A percentile compares a stretch with the other conserved stretches of the same genome.
These are phyloP conservation scores for Rhizopus delemar DNA, from an alignment of 371 early-diverging fungal genomes.

Conservation along the genomic window DNA sequence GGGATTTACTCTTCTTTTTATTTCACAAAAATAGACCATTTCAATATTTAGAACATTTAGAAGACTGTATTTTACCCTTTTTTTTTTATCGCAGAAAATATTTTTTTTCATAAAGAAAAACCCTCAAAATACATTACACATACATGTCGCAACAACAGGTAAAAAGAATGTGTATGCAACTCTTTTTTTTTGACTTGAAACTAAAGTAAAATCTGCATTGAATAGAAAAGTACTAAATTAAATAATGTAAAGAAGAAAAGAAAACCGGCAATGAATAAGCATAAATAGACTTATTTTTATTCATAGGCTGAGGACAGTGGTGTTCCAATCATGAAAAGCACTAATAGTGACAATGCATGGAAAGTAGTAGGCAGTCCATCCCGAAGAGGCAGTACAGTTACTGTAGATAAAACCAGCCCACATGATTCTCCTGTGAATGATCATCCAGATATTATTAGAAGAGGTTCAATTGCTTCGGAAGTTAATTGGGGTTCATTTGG, in stretches of 20 bases:
- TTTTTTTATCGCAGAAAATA: too few species aligned
- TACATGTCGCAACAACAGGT: too few species aligned
- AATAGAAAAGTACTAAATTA: too few species aligned
- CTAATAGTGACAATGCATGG: slow-evolving; percentile 32
- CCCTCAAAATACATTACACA: too few species aligned
- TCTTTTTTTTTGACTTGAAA: too few species aligned
- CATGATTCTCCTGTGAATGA: slow-evolving; percentile 21
- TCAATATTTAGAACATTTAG: too few species aligned
- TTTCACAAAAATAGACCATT: too few species aligned
- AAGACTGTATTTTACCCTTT: too few species aligned
- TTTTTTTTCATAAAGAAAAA: too few species aligned
- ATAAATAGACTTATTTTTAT: background rate
- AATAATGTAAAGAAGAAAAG: background rate
- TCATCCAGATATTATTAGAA: slow-evolving; percentile 10
- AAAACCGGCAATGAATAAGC: background rate
- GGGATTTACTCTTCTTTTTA: too few species aligned
- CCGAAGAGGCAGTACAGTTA: slow-evolving; percentile 30
- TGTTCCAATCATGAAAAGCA: slow-evolving; percentile 10
- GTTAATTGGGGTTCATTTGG: slow-evolving; percentile 47
- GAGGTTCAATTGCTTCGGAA: slow-evolving; percentile 22
- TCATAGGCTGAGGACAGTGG: slow-evolving; percentile 4
- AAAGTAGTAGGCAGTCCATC: slow-evolving; percentile 38
- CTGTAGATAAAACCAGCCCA: slow-evolving; percentile 16
- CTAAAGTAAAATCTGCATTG: too few species aligned
- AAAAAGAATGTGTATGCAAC: too few species aligned